A percentile compares a stretch with the other conserved stretches of the same genome.
phyloP scores from a whole-genome alignment of 768 basidiomycete species.

The Nidularia pulvinata region DNA sequence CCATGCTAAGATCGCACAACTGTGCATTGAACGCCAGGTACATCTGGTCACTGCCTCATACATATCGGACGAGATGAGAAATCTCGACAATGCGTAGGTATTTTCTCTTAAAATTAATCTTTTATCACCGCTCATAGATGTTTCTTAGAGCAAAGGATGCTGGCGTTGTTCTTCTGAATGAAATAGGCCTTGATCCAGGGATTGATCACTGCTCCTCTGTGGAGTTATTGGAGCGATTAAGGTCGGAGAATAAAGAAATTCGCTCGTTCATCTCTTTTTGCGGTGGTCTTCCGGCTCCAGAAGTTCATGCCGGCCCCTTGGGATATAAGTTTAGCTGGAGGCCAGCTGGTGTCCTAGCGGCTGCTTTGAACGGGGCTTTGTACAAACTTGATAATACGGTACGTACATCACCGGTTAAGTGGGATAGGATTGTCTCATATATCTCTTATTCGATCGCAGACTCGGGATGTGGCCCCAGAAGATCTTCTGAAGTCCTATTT shows the following conservation, averaged over 20 bases:
- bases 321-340: slow-evolving; percentile 97
- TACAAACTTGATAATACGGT: slow-evolving; percentile 64
- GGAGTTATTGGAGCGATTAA: slow-evolving; percentile 56
- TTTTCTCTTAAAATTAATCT: background rate
- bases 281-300: slow-evolving; percentile 87
- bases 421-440: too few relatives aligned
- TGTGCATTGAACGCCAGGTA: slow-evolving; percentile 67
- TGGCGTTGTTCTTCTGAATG: slow-evolving; percentile 79
- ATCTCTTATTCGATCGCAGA: background rate
- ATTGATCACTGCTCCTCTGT: slow-evolving; percentile 90
- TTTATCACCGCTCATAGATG: background rate
- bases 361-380: slow-evolving; percentile 70
- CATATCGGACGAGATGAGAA: slow-evolving; percentile 75
- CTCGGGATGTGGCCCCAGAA: background rate
- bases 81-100: slow-evolving; percentile 58
- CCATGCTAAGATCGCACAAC: slow-evolving; percentile 69
- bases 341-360: slow-evolving; percentile 82
- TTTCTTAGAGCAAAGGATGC: slow-evolving; percentile 49
- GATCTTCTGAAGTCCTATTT: slow-evolving; percentile 57
- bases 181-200: slow-evolving; percentile 90
- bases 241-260: slow-evolving; percentile 50
- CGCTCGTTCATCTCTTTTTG: slow-evolving; percentile 88
- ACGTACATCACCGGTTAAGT: slow-evolving; percentile 7
- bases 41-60: slow-evolving; percentile 94
- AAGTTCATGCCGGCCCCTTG: slow-evolving; percentile 59